phyloP scores from a whole-genome alignment of 192 early-diverging fungal genomes.

The Backusella mclennaniae region DNA sequence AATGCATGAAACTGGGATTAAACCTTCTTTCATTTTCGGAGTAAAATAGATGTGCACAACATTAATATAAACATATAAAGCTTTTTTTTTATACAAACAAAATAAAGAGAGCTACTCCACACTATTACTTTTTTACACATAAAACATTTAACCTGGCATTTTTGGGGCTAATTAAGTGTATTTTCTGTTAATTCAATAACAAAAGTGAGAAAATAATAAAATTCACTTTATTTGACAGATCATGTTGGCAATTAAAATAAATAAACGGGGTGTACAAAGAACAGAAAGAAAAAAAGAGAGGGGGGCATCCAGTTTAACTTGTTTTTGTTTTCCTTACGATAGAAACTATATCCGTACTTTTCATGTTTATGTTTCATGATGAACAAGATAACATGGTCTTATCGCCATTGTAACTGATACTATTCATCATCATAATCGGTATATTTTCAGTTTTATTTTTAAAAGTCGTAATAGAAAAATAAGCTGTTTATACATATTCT shows the following conservation, averaged over 20 bases:
- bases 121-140: background rate
- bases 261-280: background rate
- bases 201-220: background rate
- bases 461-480: background rate
- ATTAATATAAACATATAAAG: constrained; percentile 4
- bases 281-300: background rate
- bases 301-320: background rate
- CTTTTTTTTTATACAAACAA: background rate
- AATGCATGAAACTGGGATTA: background rate
- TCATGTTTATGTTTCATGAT: background rate
- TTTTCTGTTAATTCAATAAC: background rate
- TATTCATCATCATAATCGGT: background rate
- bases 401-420: no score
- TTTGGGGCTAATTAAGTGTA: no score
- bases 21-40: background rate
- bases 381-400: background rate
- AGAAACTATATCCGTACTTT: background rate
- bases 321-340: constrained; percentile 1
- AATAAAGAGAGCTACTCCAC: background rate
- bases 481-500: background rate
- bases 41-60: background rate
- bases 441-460: background rate
- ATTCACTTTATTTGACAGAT: background rate
- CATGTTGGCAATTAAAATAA: background rate
- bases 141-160: no score